Conservation (phyloP, 441 rosid genomes). For the Pelargonium myrrhifolium region DNA sequence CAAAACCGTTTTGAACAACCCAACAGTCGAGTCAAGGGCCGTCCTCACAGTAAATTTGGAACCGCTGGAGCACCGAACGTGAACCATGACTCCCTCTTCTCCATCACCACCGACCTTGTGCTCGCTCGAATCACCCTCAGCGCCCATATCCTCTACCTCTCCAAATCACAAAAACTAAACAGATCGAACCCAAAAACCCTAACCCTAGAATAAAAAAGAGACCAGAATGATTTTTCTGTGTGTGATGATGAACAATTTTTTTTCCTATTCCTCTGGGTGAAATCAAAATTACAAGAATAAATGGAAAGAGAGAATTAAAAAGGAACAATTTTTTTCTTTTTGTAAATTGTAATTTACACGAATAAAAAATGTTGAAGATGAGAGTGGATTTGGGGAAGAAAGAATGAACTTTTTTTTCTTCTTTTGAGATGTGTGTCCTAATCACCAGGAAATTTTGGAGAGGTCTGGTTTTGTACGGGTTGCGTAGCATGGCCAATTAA, state of each 20-base stretch:
- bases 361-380: too few species aligned
- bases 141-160: conserved; percentile 20
- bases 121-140: conserved; percentile 49
- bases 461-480: not conserved
- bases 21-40: conserved; percentile 48
- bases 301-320: too few species aligned
- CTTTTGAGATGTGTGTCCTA: not conserved
- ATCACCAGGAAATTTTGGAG: not conserved
- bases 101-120: conserved; percentile 22
- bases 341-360: too few species aligned
- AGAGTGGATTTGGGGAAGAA: too few species aligned
- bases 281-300: not conserved
- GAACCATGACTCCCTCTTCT: conserved; percentile 33
- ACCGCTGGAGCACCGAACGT: conserved; percentile 56
- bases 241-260: not conserved
- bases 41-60: conserved; percentile 43
- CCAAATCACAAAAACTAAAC: conserved; percentile 19
- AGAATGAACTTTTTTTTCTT: too few species aligned
- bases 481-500: not conserved
- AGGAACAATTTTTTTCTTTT: too few species aligned
- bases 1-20: conserved; percentile 40
- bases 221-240: not conserved
- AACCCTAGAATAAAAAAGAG: conserved; percentile 6
- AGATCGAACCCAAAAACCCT: not conserved
- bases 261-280: not conserved